A percentile compares a stretch with the other conserved stretches of the same genome.
Conservation (phyloP, 2,329 filamentous ascomycete genomes). For the Colletotrichum zoysiae region DNA sequence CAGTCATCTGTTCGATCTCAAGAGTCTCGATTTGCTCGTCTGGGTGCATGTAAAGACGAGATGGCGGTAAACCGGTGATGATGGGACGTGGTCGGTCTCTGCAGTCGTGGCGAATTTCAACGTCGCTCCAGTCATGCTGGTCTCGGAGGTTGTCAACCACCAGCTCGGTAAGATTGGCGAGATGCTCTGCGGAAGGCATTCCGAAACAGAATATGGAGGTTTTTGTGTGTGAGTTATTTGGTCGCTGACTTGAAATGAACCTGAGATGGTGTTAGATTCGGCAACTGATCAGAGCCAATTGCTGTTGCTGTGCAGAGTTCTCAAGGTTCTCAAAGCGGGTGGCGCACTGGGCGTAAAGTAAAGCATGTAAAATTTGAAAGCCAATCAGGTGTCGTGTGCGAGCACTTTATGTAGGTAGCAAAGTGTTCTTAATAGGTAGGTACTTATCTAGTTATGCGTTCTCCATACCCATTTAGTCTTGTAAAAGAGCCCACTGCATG, state of each 20-base stretch:
- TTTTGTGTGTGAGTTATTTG: not conserved
- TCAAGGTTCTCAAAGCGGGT: slow-evolving; percentile 27
- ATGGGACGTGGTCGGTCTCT: slow-evolving; percentile 68
- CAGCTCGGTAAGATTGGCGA: slow-evolving; percentile 50
- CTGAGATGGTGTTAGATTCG: not conserved
- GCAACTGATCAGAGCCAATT: not conserved
- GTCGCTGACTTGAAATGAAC: not conserved
- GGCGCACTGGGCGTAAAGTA: not conserved
- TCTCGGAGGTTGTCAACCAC: slow-evolving; percentile 79
- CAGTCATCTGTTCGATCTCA: slow-evolving; percentile 66
- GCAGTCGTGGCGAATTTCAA: slow-evolving; percentile 63
- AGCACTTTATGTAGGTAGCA: not conserved
- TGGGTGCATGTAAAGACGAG: slow-evolving; percentile 81
- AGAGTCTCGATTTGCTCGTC: slow-evolving; percentile 84
- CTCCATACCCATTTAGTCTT: not conserved
- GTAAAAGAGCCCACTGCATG: not conserved
- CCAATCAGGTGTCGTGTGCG: not conserved
- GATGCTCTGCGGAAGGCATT: slow-evolving; percentile 26
- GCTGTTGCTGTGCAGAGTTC: slow-evolving; percentile 17
- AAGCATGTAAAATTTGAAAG: not conserved
- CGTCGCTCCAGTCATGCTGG: slow-evolving; percentile 80
- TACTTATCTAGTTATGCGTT: not conserved
- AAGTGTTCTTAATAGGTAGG: not conserved
- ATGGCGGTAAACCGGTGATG: slow-evolving; percentile 79
- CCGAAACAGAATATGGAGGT: not conserved